Evolutionary conservation across 805 yeast species (phyloP), one percentile per base, ranked within the genome.

Genomic region (Metschnikowia borealis): DNA sequence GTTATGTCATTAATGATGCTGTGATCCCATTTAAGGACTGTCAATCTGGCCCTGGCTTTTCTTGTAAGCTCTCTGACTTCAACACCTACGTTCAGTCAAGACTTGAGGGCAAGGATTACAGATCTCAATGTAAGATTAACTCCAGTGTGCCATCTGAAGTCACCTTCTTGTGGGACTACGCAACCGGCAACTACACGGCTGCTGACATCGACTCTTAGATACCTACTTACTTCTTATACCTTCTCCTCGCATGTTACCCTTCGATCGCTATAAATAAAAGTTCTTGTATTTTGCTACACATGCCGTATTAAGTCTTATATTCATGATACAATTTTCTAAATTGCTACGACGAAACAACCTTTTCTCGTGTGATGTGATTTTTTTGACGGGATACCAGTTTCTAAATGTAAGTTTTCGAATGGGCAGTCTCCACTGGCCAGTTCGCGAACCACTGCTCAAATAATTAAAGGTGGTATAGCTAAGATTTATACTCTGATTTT

Each of bases 131-230:
- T 59, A 52, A 57, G 11, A 53, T 62, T 17, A 17, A 46, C 34
- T 51, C 52, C 13, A 46, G 51, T 29, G 58, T 43, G 1, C 71
- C 75, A 6, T 46, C 55, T 17, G 51, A 59, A 17, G 59, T 73
- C 39, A 62, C 74, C 1, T 74, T 74, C 58, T 73, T 67, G 60
- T 74, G 79, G 79, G 75, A 74, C 56, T 74, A 61, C 54, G 46
- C 53, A 38, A 41, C 56, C 11, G 45, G 47, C 21, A 54, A 60
- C 54, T 64, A 64, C 59, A 55, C 60, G 26, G 64, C 66, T 21
- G 59, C 63, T 20, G 61, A 57, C 49, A 56, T 57, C 34, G 54
- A 57, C 26, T 23, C 39, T 15, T 44, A 26, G 20, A 17, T 20
- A 34, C 15, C 39, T 13, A 17, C 31, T 3, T 6, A 21, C 17